Evolutionary conservation across 768 basidiomycete species (phyloP), one percentile per base, ranked within the genome.

Genomic region (Clitopilus hobsonii): DNA sequence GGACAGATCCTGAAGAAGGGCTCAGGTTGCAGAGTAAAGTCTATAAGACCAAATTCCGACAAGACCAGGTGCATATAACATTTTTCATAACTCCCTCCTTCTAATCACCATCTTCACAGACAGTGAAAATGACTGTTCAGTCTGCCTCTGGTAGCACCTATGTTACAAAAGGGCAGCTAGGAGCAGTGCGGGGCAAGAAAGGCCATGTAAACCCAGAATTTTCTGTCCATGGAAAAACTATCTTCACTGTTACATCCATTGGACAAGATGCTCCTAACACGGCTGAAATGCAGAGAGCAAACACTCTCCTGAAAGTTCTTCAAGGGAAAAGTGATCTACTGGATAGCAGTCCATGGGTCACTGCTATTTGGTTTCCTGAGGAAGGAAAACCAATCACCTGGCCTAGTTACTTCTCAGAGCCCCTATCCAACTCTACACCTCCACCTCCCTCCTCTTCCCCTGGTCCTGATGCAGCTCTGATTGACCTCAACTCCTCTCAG

Each of bases 221-320:
- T 58, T 54, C 59, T 14, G 57, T 57, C 54, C 74, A 51, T 53
- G 65, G 67, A 61, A 73, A 55, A 66, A 70, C 64, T 1, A 67
- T 82, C 25, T 53, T 61, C 0, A 65, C 64, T 6, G 71, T 89
- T 22, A 76, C 68, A 22, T 74, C 85, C 7, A 71, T 74, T 58
- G 86, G 85, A 0, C 76, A 73, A 28, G 84, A 79, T 36, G 76
- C 70, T 32, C 80, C 79, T 1, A 90, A 88, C 3, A 64, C 60
- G 20, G 86, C 89, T 24, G 86, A 89, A 57, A 66, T 67, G 3
- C 71, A 76, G 47, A 76, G 74, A 23, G 74, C 71, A 0, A 68
- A 65, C 0, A 69, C 71, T 23, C 55, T 82, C 32, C 74, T 79
- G 29, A 67, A 66, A 5, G 68, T 77, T 47, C 68, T 82, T 3